Evolutionary conservation across 306 rosid genomes (phyloP), one percentile per base, ranked within the genome.

Genomic region (Vicia faba): DNA sequence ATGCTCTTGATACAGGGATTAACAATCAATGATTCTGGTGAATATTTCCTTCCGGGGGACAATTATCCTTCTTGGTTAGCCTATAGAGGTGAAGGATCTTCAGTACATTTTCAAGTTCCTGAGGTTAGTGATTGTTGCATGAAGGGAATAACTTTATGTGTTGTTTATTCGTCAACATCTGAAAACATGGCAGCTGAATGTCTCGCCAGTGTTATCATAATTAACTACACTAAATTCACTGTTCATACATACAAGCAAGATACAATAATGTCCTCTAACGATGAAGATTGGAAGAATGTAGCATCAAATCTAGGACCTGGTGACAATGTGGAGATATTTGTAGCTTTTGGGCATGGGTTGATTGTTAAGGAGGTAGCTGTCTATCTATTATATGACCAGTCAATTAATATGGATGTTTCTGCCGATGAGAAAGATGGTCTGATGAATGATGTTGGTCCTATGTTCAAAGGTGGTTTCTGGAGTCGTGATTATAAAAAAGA

Each of bases 131-230:
- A 12, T 18, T 0, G 7, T 8, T 0, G 8, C 28, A 11, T 72
- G 3, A 60, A 66, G 35, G 82, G 74, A 8, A 78, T 78, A 62
- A 1, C 31, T 51, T 28, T 72, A 7, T 66, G 66, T 63, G 69
- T 61, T 23, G 7, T 66, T 31, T 72, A 78, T 53, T 72, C 33
- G 19, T 60, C 74, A 20, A 2, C 35, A 9, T 3, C 26, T 7
- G 53, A 41, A 46, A 66, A 4, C n/a, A 31, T 0, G 5, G 65
- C 14, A 9, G 5, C 59, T 33, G 66, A 59, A 25, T 72, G 33
- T 60, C 74, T 46, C 20, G 5, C 3, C 10, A 13, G 46, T 41
- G 45, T 68, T 15, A 1, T 60, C 14, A 61, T 78, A 0, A 14
- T 54, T 15, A 78, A 78, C 51, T 14, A 61, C 62, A 78, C 75